These are phyloP conservation scores for Poterioochromonas sp. DNA, from an alignment of 352 stramenopile genomes.

Conservation along the genomic window DNA sequence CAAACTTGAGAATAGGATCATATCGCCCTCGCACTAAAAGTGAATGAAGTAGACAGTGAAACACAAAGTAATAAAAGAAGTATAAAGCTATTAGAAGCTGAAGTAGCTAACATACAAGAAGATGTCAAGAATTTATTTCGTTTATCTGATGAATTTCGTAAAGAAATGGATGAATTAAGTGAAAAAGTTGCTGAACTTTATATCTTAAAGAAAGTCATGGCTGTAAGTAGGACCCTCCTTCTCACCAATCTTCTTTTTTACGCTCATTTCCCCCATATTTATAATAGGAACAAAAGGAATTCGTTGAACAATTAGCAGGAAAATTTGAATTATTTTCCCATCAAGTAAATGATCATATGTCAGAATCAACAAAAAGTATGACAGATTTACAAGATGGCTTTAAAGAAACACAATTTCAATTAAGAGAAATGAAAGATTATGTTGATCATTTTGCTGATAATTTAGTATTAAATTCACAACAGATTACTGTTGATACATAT, in stretches of 20 bases:
- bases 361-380: background rate
- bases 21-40: background rate
- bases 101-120: background rate
- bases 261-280: background rate
- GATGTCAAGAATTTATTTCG: background rate
- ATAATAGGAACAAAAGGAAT: slow-evolving; percentile 26
- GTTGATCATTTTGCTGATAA: slow-evolving; percentile 30
- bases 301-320: background rate
- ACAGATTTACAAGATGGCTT: background rate
- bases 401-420: background rate
- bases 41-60: background rate
- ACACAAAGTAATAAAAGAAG: background rate
- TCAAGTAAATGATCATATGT: background rate
- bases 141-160: slow-evolving; percentile 10
- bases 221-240: background rate
- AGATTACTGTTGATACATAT: slow-evolving; percentile 22
- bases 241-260: background rate
- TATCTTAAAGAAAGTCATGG: background rate
- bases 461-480: background rate
- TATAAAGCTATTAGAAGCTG: background rate
- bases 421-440: slow-evolving; percentile 28
- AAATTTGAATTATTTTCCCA: background rate
- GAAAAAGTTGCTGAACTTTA: slow-evolving; percentile 17
- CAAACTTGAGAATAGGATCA: background rate
- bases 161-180: slow-evolving; percentile 18